These are phyloP conservation scores for Choiromyces venosus DNA, from an alignment of 495 filamentous ascomycete species.

Conservation along the genomic window DNA sequence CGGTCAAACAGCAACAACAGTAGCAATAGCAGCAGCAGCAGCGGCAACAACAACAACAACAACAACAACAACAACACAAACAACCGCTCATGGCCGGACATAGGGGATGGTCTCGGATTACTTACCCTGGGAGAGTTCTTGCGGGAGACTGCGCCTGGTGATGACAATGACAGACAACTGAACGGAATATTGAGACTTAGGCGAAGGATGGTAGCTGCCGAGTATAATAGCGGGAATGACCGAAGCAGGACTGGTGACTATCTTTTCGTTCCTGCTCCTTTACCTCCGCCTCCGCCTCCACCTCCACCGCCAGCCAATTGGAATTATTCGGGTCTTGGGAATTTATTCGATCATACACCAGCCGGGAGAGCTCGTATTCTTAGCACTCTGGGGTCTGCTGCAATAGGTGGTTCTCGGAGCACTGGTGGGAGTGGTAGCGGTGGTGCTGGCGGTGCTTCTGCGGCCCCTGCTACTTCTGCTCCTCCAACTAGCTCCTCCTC, in stretches of 20 bases:
- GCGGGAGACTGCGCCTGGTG: conserved; percentile 30
- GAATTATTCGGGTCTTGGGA: conserved; percentile 10
- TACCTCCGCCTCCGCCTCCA: background rate
- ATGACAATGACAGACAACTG: conserved; percentile 30
- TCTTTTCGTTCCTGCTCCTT: background rate
- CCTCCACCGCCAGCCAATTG: conserved; percentile 6
- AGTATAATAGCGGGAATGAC: conserved; percentile 4
- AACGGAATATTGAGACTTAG: conserved; percentile 25
- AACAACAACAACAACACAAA: conserved; percentile 20
- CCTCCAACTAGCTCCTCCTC: background rate
- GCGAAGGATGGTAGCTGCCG: conserved; percentile 14
- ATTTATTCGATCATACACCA: conserved; percentile 31
- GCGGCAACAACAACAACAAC: conserved; percentile 16
- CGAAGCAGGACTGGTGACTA: background rate
- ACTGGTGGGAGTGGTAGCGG: background rate
- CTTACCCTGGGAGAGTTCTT: conserved; percentile 39
- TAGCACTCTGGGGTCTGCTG: background rate
- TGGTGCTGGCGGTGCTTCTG: conserved; percentile 1
- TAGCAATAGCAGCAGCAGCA: background rate
- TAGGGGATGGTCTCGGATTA: conserved; percentile 5
- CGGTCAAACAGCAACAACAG: conserved; percentile 18
- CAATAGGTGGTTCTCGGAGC: background rate
- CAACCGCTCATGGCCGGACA: background rate
- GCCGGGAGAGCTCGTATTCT: conserved; percentile 31
- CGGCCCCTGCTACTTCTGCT: conserved; percentile 6